A percentile compares a stretch with the other conserved stretches of the same genome.
These are phyloP conservation scores for Sordariomycetes sp. DNA, from an alignment of 2,329 filamentous ascomycete species.

Conservation along the genomic window DNA sequence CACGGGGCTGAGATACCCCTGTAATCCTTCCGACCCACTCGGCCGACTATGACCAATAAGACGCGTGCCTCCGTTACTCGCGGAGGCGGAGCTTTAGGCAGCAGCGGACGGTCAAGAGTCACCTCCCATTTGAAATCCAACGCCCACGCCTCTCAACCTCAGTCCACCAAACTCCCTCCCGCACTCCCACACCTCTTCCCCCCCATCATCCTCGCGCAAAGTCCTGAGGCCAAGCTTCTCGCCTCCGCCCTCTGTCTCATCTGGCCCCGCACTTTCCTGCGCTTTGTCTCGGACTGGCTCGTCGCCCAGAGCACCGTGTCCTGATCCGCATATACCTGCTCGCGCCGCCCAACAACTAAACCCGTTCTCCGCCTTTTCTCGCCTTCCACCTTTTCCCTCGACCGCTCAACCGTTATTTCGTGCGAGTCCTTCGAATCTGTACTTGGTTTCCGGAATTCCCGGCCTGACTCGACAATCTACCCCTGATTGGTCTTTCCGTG, in stretches of 20 bases:
- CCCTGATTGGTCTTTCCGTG: background rate
- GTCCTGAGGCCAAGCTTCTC: background rate
- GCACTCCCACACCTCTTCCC: conserved; percentile 9
- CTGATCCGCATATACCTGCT: background rate
- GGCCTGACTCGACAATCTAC: background rate
- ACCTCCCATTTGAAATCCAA: background rate
- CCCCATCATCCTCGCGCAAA: background rate
- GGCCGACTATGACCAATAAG: background rate
- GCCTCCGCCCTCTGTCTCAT: background rate
- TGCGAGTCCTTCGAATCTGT: background rate
- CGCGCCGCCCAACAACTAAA: background rate
- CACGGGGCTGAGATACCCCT: conserved; percentile 3
- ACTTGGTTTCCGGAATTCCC: background rate
- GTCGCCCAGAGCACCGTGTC: background rate
- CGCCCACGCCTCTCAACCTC: conserved; percentile 1
- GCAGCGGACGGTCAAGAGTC: conserved; percentile 3
- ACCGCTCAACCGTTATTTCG: background rate
- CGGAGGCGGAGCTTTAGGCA: conserved; percentile 6
- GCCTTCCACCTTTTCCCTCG: background rate
- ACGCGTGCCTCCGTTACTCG: background rate
- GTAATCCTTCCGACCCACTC: background rate
- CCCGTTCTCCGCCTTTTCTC: background rate
- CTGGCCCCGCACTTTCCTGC: background rate
- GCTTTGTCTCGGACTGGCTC: background rate
- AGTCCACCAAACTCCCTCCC: conserved; percentile 10